Evolutionary conservation across 208 protist species (phyloP), one percentile per base, ranked within the genome.

Genomic region (Leishmania arabica): DNA sequence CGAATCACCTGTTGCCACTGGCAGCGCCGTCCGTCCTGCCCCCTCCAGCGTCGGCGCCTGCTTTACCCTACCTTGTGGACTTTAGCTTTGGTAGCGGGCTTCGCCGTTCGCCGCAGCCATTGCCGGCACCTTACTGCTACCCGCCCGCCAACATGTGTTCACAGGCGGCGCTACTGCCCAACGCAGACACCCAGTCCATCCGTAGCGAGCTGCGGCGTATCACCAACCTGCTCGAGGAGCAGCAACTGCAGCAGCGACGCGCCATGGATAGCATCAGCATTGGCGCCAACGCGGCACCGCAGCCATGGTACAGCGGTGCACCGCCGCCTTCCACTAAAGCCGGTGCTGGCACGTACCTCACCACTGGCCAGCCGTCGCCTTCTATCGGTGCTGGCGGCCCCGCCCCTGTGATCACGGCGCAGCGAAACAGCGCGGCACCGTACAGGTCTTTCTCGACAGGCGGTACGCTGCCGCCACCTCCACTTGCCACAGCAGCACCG

Each of bases 331-430:
- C 74, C 56, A 77, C 24, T 19, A 40, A 17, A n/a, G 31, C 54
- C n/a, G 82, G 82, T 0, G 82, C 82, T 8, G 82, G 82, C 15
- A 86, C 82, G 34, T 86, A 86, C 56, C 78, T 86, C n/a, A 86
- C 82, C 15, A 86, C 82, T 7, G 82, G 82, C 2, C 60, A 68
- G 73, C 82, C 73, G 1, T 79, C 74, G 1, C 82, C 82, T 21
- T 45, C 64, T 11, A 60, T 60, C 42, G 37, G 34, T 45, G 34
- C 51, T 62, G 51, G 72, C 72, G 74, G 74, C 19, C 9, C 19
- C n/a, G 42, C 76, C 70, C 34, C 64, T 47, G 5, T 17, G 60
- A 31, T 51, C 77, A 21, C 17, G 15, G 56, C 74, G 53, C 51
- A 62, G 37, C 37, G 17, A 34, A 51, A 53, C 56, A 27, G 17